Base-by-base conservation (phyloP, 257 asterid genomes). In the Solanum sitiens region DNA sequence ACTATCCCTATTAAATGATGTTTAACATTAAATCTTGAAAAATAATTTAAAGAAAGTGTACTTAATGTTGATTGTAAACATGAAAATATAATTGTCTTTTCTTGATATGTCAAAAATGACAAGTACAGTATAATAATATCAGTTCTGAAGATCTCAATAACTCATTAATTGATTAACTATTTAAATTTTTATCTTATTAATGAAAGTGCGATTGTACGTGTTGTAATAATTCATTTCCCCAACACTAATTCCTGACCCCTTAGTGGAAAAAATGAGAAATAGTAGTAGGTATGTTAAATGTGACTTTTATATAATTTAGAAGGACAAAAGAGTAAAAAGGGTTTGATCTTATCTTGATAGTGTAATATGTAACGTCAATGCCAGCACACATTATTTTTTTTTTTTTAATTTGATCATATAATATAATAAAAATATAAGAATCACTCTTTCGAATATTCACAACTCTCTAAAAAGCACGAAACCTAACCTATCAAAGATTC, bases 391-490 rank as follows among this genome's bases (percentile, higher is more conserved):
- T 3, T 39, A 6, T 53, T 35, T 4, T 33, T 5, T 35, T 53
- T 15, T 47, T 14, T 50, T 14, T 13, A 4, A 14, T 45, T 50
- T 50, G 2, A 14, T 50, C 59, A 2, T 50, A 50, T 50, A 14
- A 50, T 50, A 50, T 50, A 50, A 50, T 50, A 50, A 53, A 15
- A 53, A 53, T 16, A 53, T 68, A 23, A 63, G 89, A 93, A 92
- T 91, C 90, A 92, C 77, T 85, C 87, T 80, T 35, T 45, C 91
- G 95, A 93, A 91, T 93, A 93, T 93, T 93, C 94, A 92, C 68
- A 37, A 63, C 73, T 40, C 88, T 84, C 83, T 4, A 8, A 14
- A 63, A 21, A 40, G 7, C 14, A n/a, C n/a, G 6, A 35, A 86
- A 45, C 44, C 76, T 12, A 71, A 86, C 56, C 85, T 82, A 53